A percentile compares a stretch with the other conserved stretches of the same genome.
phyloP scores from a whole-genome alignment of 1,139 yeast species.

The Protomyces lactucae-debilis region DNA sequence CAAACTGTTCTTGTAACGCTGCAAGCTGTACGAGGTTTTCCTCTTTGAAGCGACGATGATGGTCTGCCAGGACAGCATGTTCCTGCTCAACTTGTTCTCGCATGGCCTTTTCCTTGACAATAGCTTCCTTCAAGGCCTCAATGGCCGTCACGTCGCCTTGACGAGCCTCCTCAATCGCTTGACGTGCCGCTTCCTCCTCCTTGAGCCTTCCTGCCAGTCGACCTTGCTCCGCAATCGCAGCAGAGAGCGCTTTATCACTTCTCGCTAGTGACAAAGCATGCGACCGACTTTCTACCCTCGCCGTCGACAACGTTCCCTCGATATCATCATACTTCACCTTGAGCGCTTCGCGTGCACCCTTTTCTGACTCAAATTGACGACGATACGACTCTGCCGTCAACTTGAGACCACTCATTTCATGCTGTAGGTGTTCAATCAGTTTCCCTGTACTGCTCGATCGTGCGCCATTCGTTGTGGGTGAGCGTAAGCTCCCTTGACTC shows the following conservation, averaged over 20 bases:
- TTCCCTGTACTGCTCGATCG: constrained; percentile 16
- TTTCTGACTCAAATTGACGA: constrained; percentile 16
- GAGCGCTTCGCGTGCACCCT: constrained; percentile 19
- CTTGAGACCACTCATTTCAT: constrained; percentile 22
- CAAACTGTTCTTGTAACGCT: neutral
- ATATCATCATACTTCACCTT: constrained; percentile 5
- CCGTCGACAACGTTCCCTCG: constrained; percentile 18
- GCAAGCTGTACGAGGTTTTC: neutral
- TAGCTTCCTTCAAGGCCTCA: neutral
- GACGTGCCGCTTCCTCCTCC: neutral
- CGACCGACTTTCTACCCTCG: constrained; percentile 11
- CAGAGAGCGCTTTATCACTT: constrained; percentile 12
- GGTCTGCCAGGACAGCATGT: constrained; percentile 1
- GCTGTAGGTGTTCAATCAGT: constrained; percentile 27
- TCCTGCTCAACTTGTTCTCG: neutral
- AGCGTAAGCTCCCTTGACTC: neutral
- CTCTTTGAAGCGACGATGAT: neutral
- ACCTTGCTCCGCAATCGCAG: constrained; percentile 3
- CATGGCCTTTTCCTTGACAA: neutral
- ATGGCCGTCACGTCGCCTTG: neutral
- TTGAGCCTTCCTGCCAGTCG: neutral
- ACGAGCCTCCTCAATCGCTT: neutral
- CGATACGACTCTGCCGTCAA: constrained; percentile 14
- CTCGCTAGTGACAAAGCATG: neutral
- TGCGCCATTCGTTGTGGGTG: neutral